Percentiles rank a stretch among this genome's conserved stretches.
Evolutionary conservation across 2,329 filamentous ascomycete species (phyloP).

Genomic region (Hypoxylon rubiginosum): DNA sequence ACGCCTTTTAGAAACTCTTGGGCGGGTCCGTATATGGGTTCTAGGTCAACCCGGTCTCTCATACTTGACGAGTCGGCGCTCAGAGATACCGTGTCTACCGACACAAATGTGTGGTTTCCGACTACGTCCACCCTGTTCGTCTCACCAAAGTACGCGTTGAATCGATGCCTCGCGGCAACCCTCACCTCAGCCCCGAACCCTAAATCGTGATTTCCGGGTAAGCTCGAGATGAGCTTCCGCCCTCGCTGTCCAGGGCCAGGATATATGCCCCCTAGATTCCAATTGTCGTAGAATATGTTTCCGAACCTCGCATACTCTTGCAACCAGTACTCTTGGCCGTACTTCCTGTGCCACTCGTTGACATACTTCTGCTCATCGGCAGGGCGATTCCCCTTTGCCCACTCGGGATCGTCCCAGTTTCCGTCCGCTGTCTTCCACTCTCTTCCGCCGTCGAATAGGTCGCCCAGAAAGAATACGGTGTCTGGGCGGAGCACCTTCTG

Average conservation of each 20-base stretch:
- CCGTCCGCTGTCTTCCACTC: slow-evolving; percentile 87
- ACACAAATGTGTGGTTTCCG: slow-evolving; percentile 95
- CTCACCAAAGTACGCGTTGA: slow-evolving; percentile 89
- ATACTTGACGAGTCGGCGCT: slow-evolving; percentile 75
- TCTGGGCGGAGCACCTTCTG: slow-evolving; percentile 84
- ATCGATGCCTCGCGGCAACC: slow-evolving; percentile 82
- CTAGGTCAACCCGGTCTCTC: slow-evolving; percentile 65
- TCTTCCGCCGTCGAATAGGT: slow-evolving; percentile 94
- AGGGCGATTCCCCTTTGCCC: slow-evolving; percentile 66
- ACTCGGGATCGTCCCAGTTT: slow-evolving; percentile 70
- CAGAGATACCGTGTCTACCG: slow-evolving; percentile 88
- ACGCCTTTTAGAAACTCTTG: slow-evolving; percentile 81
- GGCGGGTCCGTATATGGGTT: slow-evolving; percentile 79
- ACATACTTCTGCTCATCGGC: slow-evolving; percentile 66
- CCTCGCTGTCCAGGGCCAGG: slow-evolving; percentile 73
- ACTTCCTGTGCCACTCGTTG: slow-evolving; percentile 78
- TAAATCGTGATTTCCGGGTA: slow-evolving; percentile 96
- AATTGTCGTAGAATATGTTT: slow-evolving; percentile 83
- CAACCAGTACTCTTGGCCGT: slow-evolving; percentile 87
- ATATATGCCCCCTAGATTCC: slow-evolving; percentile 68
- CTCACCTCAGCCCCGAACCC: slow-evolving; percentile 92
- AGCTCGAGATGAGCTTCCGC: slow-evolving; percentile 82
- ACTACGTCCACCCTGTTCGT: slow-evolving; percentile 92
- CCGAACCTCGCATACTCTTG: slow-evolving; percentile 88
- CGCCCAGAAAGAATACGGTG: slow-evolving; percentile 90